Base-by-base conservation (phyloP, 257 asterid genomes). In the Sherardia arvensis region DNA sequence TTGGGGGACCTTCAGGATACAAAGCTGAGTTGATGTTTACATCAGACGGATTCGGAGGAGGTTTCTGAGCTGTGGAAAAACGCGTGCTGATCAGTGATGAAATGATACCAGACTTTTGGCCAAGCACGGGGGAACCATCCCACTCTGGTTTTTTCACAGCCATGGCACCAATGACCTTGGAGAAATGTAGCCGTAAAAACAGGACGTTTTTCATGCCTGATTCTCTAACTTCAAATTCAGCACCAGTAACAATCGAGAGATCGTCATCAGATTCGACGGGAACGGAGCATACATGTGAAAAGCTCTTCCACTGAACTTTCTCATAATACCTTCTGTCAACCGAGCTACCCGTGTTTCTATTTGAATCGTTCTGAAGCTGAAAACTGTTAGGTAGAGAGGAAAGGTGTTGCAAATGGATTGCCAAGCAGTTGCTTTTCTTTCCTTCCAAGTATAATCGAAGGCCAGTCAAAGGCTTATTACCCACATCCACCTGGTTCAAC, bases 361-460 rank as follows among this genome's bases (percentile, higher is more conserved):
- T 58, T 9, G 73, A 66, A 48, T 71, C 81, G 8, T 64, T 69
- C 14, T 51, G 87, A 48, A 82, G 84, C 61, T 80, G 87, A 74
- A 86, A 81, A 81, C 83, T 81, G 80, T 78, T 70, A 6, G 96
- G 96, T 34, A 78, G 69, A 66, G 88, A 81, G 56, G 94, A 87
- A 26, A 87, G 90, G 75, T 87, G 94, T 78, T 87, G 94, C 72
- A 85, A 55, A 65, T 87, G 96, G 80, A 87, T 80, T 62, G 89
- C 96, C 33, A 87, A 69, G 69, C 88, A 78, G 38, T 87, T 83
- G 11, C 91, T 81, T 74, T 82, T 75, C 65, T 81, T 87, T 59
- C 96, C 96, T 85, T 85, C 95, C 74, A 87, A 64, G 65, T 85
- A 81, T 18, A 87, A 76, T 14, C 94, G 84, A 60, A 87, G 79